Percentiles rank a stretch among this genome's conserved stretches.
These are phyloP conservation scores for Drechslera avenae DNA, from an alignment of 2,329 filamentous ascomycete species.

Conservation along the genomic window DNA sequence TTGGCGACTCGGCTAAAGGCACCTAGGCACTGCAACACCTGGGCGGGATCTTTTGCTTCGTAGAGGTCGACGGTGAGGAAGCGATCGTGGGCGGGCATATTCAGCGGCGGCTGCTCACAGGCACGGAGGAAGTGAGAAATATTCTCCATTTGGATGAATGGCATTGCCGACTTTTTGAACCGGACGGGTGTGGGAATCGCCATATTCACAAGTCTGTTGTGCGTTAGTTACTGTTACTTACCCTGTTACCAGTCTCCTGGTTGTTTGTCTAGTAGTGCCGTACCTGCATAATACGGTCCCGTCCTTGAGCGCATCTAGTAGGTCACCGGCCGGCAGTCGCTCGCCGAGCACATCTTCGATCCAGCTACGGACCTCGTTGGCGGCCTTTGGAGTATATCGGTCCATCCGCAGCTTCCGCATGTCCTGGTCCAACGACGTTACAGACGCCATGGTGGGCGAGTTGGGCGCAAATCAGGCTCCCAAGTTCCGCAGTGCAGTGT, in stretches of 20 bases:
- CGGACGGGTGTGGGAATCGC: constrained; percentile 77
- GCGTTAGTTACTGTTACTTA: too few relatives aligned
- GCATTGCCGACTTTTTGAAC: constrained; percentile 92
- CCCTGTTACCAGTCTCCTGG: background rate
- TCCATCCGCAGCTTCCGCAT: constrained; percentile 90
- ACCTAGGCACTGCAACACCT: constrained; percentile 89
- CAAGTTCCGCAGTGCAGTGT: background rate
- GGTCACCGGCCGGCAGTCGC: constrained; percentile 71
- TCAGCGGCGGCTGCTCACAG: constrained; percentile 82
- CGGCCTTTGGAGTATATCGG: constrained; percentile 89
- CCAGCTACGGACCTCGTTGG: constrained; percentile 83
- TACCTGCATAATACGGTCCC: constrained; percentile 92
- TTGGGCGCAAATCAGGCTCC: constrained; percentile 21
- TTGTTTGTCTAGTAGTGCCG: constrained; percentile 32
- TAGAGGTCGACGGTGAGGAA: constrained; percentile 97
- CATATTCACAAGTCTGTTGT: constrained; percentile 76
- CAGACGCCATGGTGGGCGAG: constrained; percentile 75
- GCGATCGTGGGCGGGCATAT: constrained; percentile 88
- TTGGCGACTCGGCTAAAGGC: constrained; percentile 91
- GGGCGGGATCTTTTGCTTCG: constrained; percentile 92
- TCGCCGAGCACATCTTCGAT: constrained; percentile 82
- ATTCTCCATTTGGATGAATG: constrained; percentile 99
- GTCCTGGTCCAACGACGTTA: constrained; percentile 92
- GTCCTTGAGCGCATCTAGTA: constrained; percentile 86
- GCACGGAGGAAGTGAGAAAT: constrained; percentile 93